Percentiles rank a stretch among this genome's conserved stretches.
phyloP scores from a whole-genome alignment of 1,139 yeast genomes.

The Yamadazyma friedrichii region DNA sequence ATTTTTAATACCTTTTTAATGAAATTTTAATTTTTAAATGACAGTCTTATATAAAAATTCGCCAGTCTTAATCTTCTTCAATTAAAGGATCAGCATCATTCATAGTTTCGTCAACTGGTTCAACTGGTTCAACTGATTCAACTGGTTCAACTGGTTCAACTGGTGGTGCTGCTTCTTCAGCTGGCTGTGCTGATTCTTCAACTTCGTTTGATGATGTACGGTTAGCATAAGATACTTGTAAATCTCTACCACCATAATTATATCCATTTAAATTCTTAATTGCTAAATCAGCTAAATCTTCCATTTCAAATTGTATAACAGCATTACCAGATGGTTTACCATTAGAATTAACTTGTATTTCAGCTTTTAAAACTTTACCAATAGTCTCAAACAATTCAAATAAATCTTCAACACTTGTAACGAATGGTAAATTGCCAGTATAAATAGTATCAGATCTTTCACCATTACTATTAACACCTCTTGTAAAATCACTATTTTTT shows the following conservation, averaged over 20 bases:
- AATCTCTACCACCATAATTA: conserved; percentile 78
- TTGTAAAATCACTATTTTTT: conserved; percentile 56
- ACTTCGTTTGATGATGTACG: too few relatives aligned
- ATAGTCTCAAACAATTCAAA: conserved; percentile 84
- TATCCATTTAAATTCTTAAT: conserved; percentile 73
- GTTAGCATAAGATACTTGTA: conserved; percentile 58
- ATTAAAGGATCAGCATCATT: neutral
- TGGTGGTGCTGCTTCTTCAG: neutral
- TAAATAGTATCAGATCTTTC: conserved; percentile 61
- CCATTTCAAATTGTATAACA: conserved; percentile 72
- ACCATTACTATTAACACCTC: conserved; percentile 65
- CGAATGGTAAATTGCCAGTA: conserved; percentile 82
- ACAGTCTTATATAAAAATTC: too few relatives aligned
- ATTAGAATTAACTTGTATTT: conserved; percentile 58
- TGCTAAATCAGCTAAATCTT: conserved; percentile 71
- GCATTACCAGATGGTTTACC: conserved; percentile 85
- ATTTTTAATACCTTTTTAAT: neutral
- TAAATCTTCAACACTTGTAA: conserved; percentile 82
- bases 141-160: neutral
- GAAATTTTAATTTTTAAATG: too few relatives aligned
- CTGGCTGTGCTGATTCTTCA: neutral
- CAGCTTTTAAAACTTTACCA: conserved; percentile 76
- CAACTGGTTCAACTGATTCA: conserved; percentile 5
- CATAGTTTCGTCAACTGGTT: conserved; percentile 1
- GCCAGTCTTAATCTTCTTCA: neutral